Conservation (phyloP, 2,329 filamentous ascomycete genomes). For the Colletotrichum sp. region DNA sequence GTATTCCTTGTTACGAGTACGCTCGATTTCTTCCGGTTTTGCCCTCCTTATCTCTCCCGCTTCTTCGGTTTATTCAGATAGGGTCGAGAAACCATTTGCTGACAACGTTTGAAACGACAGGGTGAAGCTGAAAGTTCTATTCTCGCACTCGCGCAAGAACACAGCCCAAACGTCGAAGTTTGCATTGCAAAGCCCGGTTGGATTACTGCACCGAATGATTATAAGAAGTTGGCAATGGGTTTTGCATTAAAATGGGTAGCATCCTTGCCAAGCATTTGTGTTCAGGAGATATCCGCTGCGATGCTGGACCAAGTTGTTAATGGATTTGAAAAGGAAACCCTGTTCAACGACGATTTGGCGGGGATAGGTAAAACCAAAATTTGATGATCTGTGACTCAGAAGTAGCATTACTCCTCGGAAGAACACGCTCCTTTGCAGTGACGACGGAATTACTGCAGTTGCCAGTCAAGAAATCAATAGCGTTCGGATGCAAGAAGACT, state of each 20-base stretch:
- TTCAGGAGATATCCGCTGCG: constrained; percentile 42
- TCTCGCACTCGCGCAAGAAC: constrained; percentile 41
- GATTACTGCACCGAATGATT: constrained; percentile 31
- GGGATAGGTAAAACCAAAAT: not conserved
- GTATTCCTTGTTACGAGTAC: constrained; percentile 42
- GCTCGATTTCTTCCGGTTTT: not conserved
- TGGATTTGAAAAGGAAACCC: constrained; percentile 50
- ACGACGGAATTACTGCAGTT: not conserved
- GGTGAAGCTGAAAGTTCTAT: constrained; percentile 31
- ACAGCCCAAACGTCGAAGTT: constrained; percentile 39
- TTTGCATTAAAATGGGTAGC: constrained; percentile 20
- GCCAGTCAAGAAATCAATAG: not conserved
- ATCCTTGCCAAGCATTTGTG: constrained; percentile 35
- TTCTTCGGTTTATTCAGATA: not conserved
- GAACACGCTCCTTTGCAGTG: not conserved
- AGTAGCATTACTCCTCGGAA: not conserved
- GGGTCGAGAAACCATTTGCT: not conserved
- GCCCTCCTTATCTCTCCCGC: not conserved
- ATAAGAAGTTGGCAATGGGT: constrained; percentile 21
- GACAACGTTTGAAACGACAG: constrained; percentile 25
- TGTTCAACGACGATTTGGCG: constrained; percentile 41
- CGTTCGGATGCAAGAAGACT: not conserved
- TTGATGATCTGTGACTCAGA: not conserved
- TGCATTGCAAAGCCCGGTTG: constrained; percentile 47
- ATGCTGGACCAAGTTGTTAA: constrained; percentile 47